phyloP scores from a whole-genome alignment of 805 yeast genomes.

The Zygoascus tannicola region DNA sequence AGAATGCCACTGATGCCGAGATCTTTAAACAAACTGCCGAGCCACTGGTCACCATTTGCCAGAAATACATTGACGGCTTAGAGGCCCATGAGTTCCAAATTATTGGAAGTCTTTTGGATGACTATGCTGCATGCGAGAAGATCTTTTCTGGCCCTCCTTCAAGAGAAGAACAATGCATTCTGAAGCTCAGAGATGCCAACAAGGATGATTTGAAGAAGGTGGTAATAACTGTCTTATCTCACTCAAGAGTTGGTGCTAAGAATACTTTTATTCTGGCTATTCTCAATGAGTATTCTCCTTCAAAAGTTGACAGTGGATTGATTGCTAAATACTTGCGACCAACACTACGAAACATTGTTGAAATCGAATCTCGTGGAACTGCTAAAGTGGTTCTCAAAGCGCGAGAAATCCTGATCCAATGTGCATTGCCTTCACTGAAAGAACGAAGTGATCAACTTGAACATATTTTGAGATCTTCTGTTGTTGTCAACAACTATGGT shows the following conservation, averaged over 20 bases:
- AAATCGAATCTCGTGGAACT: conserved; percentile 79
- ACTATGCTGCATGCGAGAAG: conserved; percentile 69
- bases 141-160: conserved; percentile 66
- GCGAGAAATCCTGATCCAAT: conserved; percentile 91
- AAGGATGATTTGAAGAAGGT: conserved; percentile 67
- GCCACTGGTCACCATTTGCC: conserved; percentile 66
- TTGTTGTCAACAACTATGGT: conserved; percentile 82
- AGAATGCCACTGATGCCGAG: conserved; percentile 34
- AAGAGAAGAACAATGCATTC: conserved; percentile 83
- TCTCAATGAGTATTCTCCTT: conserved; percentile 69
- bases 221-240: conserved; percentile 68
- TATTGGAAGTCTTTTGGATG: conserved; percentile 57
- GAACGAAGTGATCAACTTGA: conserved; percentile 97
- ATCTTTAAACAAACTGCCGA: conserved; percentile 51
- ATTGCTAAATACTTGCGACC: conserved; percentile 61
- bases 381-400: conserved; percentile 94
- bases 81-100: conserved; percentile 74
- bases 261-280: conserved; percentile 83
- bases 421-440: conserved; percentile 90
- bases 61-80: conserved; percentile 63
- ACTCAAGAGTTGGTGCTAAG: conserved; percentile 87
- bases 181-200: conserved; percentile 80
- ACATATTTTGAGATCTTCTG: conserved; percentile 87
- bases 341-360: conserved; percentile 70
- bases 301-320: conserved; percentile 61